phyloP scores from a whole-genome alignment of 73 alveolate species.

The Uronychia binucleata region DNA sequence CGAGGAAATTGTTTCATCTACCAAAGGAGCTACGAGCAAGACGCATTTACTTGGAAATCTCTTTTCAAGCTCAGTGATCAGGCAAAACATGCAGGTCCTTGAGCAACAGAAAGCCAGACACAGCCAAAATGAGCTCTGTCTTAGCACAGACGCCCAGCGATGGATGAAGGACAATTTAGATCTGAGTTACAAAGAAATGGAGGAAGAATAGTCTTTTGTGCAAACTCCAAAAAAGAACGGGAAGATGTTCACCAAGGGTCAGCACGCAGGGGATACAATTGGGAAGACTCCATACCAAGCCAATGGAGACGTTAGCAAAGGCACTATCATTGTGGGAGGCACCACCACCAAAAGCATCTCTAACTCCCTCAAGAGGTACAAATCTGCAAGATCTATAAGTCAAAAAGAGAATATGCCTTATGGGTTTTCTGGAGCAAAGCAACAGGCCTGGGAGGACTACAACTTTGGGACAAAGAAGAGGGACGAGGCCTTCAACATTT shows the following conservation, averaged over 20 bases:
- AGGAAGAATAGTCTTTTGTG: neutral
- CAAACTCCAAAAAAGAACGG: neutral
- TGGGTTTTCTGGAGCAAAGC: neutral
- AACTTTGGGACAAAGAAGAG: neutral
- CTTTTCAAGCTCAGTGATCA: conserved; percentile 35
- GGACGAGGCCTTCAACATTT: neutral
- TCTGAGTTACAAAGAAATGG: neutral
- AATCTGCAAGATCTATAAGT: neutral
- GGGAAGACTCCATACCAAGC: neutral
- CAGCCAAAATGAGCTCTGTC: neutral
- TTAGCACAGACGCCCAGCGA: neutral
- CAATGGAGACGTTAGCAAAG: neutral
- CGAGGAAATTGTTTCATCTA: conserved; percentile 22
- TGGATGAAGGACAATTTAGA: neutral
- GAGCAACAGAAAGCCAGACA: conserved; percentile 8
- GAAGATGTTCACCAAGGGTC: too few relatives aligned
- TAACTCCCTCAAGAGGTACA: neutral
- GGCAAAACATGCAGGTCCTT: conserved; percentile 15
- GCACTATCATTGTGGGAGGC: neutral
- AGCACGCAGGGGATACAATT: neutral
- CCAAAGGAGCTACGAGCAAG: conserved; percentile 49
- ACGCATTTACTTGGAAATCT: conserved; percentile 33
- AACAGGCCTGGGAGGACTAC: neutral
- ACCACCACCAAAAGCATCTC: neutral
- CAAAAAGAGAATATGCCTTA: neutral